Base-by-base conservation (phyloP, 768 basidiomycete genomes). In the Lentinula lateritia region DNA sequence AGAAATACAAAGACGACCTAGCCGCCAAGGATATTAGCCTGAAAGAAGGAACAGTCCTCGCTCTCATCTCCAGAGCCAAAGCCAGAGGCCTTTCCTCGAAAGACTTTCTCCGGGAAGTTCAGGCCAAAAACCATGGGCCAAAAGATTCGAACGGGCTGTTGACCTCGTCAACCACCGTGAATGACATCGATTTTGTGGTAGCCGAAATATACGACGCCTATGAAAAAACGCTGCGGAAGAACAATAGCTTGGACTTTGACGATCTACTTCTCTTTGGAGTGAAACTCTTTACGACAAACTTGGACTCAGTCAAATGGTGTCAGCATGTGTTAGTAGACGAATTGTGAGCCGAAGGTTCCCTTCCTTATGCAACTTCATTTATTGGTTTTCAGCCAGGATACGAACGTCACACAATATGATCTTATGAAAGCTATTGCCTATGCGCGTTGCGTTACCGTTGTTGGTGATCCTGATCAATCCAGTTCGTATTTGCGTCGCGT, bases 401-500 rank as follows among this genome's bases (percentile, higher is more conserved):
- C 92, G 0, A 94, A 93, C 65, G 80, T 76, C 3, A 85, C 85
- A 18, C 93, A 95, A 70, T 95, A 93, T 70, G 80, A 88, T 61
- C 81, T 95, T 23, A 89, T 94, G 87, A 79, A 76, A 62, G 74
- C 79, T 3, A 83, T 95, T 56, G 89, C 86, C 0, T 67, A 76
- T 4, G 73, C 75, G 38, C 73, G 77, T 34, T 84, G 86, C 63
- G 77, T 93, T 32, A 92, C 88, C 4, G 82, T 95, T 43, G 92
- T 95, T 2, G 93, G 93, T 0, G 93, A 95, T 73, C 93, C 93
- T 0, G 93, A 95, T 71, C 93, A 95, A 69, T 92, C 91, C 0
- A 94, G 88, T 87, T 5, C 20, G 55, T 56, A 10, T 43, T 65
- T 32, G 78, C 63, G 9, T 38, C 4, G 20, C 8, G 58, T 36